Percentiles rank a stretch among this genome's conserved stretches.
Evolutionary conservation across 2,329 filamentous ascomycete genomes (phyloP).

Genomic region (Atkinsonella hypoxylon): DNA sequence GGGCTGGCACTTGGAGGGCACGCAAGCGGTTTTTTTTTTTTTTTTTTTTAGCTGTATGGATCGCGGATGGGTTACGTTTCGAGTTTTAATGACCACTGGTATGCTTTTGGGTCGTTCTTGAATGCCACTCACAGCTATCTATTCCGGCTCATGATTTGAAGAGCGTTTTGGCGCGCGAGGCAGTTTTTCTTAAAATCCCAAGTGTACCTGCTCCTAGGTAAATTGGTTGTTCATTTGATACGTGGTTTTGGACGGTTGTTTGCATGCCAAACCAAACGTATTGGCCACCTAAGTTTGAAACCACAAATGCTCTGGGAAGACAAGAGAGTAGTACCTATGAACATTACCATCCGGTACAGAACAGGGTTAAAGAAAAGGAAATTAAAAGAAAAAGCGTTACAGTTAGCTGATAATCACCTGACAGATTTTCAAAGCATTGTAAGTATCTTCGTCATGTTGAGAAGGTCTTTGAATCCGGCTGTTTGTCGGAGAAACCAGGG

Average conservation of each 20-base stretch:
- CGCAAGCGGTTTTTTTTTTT: background rate
- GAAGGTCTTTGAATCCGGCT: background rate
- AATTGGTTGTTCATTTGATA: background rate
- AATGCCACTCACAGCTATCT: background rate
- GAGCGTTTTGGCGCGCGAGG: background rate
- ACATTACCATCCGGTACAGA: background rate
- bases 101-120: background rate
- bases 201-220: background rate
- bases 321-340: background rate
- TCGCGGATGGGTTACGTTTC: conserved; percentile 8
- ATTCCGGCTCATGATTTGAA: background rate
- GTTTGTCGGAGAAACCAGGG: conserved; percentile 4
- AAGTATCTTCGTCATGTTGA: too few species aligned
- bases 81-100: conserved; percentile 12
- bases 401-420: too few species aligned
- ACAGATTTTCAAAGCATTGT: too few species aligned
- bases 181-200: background rate
- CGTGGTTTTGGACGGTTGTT: too few species aligned
- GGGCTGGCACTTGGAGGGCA: conserved; percentile 11
- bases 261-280: too few species aligned
- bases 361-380: background rate
- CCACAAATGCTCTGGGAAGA: background rate
- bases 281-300: too few species aligned
- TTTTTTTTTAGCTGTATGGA: background rate
- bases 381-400: background rate